These are phyloP conservation scores for Angophora floribunda DNA, from an alignment of 345 rosid species.

Conservation along the genomic window DNA sequence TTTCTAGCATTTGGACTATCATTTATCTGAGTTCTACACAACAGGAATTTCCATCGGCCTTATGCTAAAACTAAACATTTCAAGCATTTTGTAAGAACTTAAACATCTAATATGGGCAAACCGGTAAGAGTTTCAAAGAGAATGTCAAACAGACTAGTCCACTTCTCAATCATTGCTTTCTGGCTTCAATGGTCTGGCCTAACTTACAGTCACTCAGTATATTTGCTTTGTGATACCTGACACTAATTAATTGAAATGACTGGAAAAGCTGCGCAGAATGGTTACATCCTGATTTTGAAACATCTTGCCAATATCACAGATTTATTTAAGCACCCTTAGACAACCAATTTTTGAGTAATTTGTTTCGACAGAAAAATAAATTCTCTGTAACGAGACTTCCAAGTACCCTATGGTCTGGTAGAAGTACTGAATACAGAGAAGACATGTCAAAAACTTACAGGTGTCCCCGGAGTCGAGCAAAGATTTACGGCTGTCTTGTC, in stretches of 20 bases:
- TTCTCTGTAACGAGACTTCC: neutral
- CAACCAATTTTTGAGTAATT: neutral
- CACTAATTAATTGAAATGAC: neutral
- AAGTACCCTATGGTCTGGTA: neutral
- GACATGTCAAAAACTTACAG: conserved; percentile 28
- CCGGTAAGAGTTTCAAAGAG: neutral
- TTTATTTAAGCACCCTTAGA: neutral
- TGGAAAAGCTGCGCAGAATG: too few species aligned
- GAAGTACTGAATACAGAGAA: neutral
- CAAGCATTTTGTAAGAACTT: neutral
- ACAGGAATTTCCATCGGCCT: neutral
- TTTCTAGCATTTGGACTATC: neutral
- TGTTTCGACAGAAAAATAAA: neutral
- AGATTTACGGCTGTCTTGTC: conserved; percentile 44
- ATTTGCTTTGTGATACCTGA: neutral
- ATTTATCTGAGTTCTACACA: neutral
- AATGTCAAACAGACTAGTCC: neutral
- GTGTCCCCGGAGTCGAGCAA: conserved; percentile 26
- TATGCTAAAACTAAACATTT: neutral
- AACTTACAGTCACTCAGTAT: neutral
- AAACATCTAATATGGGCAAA: neutral
- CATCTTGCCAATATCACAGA: neutral
- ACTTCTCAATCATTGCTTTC: neutral
- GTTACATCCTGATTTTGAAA: neutral
- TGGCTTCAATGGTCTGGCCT: neutral